Conservation (phyloP, 257 asterid species). For the Forsythia viridissima region DNA sequence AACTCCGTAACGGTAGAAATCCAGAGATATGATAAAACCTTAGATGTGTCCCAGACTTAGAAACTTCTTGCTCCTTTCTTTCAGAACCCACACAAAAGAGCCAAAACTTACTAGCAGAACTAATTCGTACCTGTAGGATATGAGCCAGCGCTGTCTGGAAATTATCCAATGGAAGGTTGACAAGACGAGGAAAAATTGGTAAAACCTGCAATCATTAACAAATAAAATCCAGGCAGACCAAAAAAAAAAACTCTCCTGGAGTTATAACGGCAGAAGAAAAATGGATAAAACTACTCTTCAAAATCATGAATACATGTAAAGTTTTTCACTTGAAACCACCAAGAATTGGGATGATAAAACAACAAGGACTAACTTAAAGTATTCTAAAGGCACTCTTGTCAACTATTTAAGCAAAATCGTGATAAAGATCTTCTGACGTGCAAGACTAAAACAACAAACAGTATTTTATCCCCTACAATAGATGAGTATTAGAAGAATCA, state of each 20-base stretch:
- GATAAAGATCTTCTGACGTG: neutral
- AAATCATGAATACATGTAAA: neutral
- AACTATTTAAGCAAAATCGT: constrained; percentile 13
- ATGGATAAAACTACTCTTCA: constrained; percentile 1
- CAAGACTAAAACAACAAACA: neutral
- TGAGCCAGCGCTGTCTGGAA: constrained; percentile 97
- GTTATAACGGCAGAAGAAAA: constrained; percentile 20
- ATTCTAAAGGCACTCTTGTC: neutral
- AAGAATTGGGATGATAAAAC: neutral
- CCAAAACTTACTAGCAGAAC: constrained; percentile 6
- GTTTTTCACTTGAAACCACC: neutral
- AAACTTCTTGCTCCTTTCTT: neutral
- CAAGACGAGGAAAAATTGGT: constrained; percentile 88
- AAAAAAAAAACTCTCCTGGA: neutral
- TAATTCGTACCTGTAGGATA: constrained; percentile 71
- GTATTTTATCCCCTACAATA: neutral
- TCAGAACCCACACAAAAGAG: neutral
- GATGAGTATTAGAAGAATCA: neutral
- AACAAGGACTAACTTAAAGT: neutral
- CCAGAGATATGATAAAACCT: neutral
- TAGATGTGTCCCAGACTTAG: neutral
- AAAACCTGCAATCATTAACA: constrained; percentile 54
- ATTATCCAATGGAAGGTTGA: constrained; percentile 85
- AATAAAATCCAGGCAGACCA: neutral
- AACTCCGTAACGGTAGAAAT: neutral